Conservation (phyloP, 208 protist species). For the Acanthamoeba healyi region DNA sequence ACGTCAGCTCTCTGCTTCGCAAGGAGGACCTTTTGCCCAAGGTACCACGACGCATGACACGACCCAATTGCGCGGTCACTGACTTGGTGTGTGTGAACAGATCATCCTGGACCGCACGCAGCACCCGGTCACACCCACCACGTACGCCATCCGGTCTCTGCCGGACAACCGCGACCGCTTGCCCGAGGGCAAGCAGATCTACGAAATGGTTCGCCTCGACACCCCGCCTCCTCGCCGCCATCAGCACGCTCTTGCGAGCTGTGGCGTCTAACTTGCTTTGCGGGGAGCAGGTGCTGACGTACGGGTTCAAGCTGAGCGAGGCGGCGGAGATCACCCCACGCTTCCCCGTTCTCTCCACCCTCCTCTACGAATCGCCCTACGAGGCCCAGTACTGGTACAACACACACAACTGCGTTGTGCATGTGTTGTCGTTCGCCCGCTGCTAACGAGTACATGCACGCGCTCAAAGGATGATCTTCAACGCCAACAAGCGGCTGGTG, state of each 20-base stretch:
- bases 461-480: conserved; percentile 20
- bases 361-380: conserved; percentile 66
- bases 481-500: conserved; percentile 59
- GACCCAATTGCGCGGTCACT: not conserved
- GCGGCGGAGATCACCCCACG: conserved; percentile 9
- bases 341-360: conserved; percentile 31
- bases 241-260: not conserved
- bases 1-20: conserved; percentile 21
- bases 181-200: conserved; percentile 61
- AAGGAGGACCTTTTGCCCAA: conserved; percentile 68
- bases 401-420: not conserved
- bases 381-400: conserved; percentile 49
- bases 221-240: not conserved
- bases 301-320: conserved; percentile 69
- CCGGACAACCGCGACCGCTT: conserved; percentile 49
- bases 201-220: conserved; percentile 71
- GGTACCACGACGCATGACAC: not conserved
- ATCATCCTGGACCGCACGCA: conserved; percentile 21
- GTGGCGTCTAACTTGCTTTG: too few species aligned
- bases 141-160: conserved; percentile 48
- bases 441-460: not conserved
- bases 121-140: conserved; percentile 23
- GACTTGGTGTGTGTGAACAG: not conserved
- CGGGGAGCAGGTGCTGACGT: conserved; percentile 54
- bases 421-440: not conserved